Evolutionary conservation across 2,329 filamentous ascomycete species (phyloP), one percentile per base, ranked within the genome.

Genomic region (Orbilia ellipsospora): DNA sequence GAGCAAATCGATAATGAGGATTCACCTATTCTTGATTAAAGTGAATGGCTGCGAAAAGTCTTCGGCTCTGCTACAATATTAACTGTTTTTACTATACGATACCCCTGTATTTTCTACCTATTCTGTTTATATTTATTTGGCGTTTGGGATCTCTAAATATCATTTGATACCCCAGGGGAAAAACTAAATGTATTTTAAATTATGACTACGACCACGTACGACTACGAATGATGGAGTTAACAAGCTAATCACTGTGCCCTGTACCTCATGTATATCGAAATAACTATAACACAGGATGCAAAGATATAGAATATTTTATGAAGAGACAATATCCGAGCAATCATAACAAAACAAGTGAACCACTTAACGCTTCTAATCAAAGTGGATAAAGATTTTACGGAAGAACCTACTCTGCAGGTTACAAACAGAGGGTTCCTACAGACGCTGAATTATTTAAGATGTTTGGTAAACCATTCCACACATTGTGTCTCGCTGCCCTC

Each of bases 401-500:
- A 4, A 23, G 23, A 23, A 23, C 23, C 23, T 23, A 23, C 23
- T 4, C 4, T 23, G 23, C 23, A 23, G 23, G 4, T 23, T 23
- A 23, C 23, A 23, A 2, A 23, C 2, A 23, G 23, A 2, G 2
- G 23, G 2, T 23, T 23, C 23, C 23, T 23, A 4, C 31, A 1
- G 2, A 23, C n/a, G 28, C 48, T 1, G 8, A 18, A 18, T 31
- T 16, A 62, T 48, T 40, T 50, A 42, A 77, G 61, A 55, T 77
- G 77, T 28, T 79, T 80, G 44, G 78, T 79, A 52, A 82, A 81
- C 80, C 81, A 82, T 10, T 78, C 77, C 23, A 81, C 70, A 5
- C 79, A 80, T 70, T 82, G 81, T 15, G 80, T 79, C 67, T 81
- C 79, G 8, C 80, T 80, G 18, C 80, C 78, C 45, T 79, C 77